A percentile compares a stretch with the other conserved stretches of the same genome.
phyloP scores from a whole-genome alignment of 2,329 filamentous ascomycete genomes.

The Fusarium compactum region DNA sequence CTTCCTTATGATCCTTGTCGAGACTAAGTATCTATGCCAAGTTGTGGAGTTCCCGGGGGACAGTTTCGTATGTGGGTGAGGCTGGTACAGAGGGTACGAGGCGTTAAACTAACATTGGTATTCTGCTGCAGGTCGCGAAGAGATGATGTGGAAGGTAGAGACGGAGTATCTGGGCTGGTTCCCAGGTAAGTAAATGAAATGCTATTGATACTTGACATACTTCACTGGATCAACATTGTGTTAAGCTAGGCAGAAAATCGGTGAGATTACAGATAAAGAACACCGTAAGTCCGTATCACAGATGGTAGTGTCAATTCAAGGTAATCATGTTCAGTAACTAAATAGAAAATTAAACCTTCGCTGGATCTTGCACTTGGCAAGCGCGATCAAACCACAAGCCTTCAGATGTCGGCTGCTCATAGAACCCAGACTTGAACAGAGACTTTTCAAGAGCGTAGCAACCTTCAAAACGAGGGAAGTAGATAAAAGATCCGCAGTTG shows the following conservation, averaged over 20 bases:
- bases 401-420: not conserved
- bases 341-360: not conserved
- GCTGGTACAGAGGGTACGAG: not conserved
- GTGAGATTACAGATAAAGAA: too few species aligned
- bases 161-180: not conserved
- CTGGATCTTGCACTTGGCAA: not conserved
- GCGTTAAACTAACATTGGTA: not conserved
- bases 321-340: not conserved
- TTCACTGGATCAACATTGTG: too few species aligned
- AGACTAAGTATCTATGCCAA: not conserved
- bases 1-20: not conserved
- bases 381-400: not conserved
- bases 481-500: not conserved
- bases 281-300: too few species aligned
- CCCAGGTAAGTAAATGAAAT: not conserved
- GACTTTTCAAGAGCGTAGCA: not conserved
- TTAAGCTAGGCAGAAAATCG: too few species aligned
- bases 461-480: not conserved
- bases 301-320: too few species aligned
- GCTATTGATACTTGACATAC: not conserved
- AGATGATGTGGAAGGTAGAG: not conserved
- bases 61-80: not conserved
- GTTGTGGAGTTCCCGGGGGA: not conserved
- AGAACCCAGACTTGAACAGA: not conserved
- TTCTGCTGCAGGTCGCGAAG: not conserved